Evolutionary conservation across 1,284 basidiomycete species (phyloP), one percentile per base, ranked within the genome.

Genomic region (Rhodofomes roseus): DNA sequence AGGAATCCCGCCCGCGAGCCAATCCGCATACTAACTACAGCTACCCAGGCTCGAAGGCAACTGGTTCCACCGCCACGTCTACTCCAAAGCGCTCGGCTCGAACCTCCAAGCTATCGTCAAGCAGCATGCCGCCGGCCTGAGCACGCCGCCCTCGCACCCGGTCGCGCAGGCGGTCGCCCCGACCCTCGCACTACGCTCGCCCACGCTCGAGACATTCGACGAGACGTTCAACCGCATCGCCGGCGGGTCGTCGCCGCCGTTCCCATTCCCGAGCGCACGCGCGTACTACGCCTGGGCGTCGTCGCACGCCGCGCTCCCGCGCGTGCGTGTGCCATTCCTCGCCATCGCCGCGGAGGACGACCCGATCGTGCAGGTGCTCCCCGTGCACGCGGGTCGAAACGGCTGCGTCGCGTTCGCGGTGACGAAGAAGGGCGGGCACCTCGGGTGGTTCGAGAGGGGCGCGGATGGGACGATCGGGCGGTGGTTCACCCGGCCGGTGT

Each of bases 311-410:
- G 74, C 83, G 37, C 74, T 93, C 22, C 74, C 74, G 52, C 75
- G 81, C 58, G 79, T 93, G 60, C 79, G 77, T 31, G 81, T 92
- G 48, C 90, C 90, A 23, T 84, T 91, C 68, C 81, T 99, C 11
- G 87, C 90, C 11, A 82, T 99, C 66, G 96, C 94, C 70, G 85
- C 96, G 1, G 84, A 84, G 44, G 96, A 99, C 74, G 96, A 99
- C 75, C 97, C 97, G 2, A 86, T 98, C 29, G 89, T 87, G 60
- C 82, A 76, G 58, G 80, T 82, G 60, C 76, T 87, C 48, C 91
- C 86, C 3, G 77, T 81, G 86, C 61, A 78, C 82, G 12, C 77
- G 80, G 37, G 37, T 4, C 79, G 78, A 12, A 91, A 89, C 60
- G 77, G 12, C 1, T 85, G 86, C 71, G 84, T 94, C 12, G 82